Conservation (phyloP, 495 filamentous ascomycete genomes). For the Penicillium mononematosum region DNA sequence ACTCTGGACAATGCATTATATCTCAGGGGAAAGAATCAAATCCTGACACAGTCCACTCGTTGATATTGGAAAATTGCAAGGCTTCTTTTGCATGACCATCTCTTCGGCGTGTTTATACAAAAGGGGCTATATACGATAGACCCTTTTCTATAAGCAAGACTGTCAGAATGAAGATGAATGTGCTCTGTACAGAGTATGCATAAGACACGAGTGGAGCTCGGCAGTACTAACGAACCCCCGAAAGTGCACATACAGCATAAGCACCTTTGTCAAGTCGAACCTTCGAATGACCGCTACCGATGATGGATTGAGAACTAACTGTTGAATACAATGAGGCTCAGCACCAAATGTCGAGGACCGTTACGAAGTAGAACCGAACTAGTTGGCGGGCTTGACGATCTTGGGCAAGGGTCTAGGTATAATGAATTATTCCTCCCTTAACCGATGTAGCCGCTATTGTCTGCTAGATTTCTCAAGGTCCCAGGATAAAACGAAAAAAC, state of each 20-base stretch:
- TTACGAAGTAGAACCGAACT: neutral
- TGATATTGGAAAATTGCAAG: neutral
- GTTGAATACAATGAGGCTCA: neutral
- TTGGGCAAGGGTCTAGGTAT: neutral
- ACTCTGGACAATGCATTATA: neutral
- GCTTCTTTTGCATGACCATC: neutral
- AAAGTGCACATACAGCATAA: neutral
- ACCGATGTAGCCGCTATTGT: neutral
- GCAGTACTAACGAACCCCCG: neutral
- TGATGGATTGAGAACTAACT: neutral
- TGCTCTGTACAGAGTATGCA: neutral
- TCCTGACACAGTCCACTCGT: neutral
- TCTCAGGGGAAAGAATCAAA: neutral
- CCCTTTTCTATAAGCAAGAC: neutral
- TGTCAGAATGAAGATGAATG: neutral
- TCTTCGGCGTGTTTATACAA: neutral
- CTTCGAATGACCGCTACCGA: neutral
- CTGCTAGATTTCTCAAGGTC: neutral
- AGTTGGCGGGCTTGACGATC: constrained; percentile 3
- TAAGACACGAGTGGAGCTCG: neutral
- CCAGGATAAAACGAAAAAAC: neutral
- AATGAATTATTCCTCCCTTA: neutral
- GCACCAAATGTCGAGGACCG: constrained; percentile 1
- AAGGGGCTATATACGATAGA: neutral
- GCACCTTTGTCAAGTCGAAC: neutral